phyloP scores from a whole-genome alignment of 2,329 filamentous ascomycete genomes.

The Talaromyces sp. region DNA sequence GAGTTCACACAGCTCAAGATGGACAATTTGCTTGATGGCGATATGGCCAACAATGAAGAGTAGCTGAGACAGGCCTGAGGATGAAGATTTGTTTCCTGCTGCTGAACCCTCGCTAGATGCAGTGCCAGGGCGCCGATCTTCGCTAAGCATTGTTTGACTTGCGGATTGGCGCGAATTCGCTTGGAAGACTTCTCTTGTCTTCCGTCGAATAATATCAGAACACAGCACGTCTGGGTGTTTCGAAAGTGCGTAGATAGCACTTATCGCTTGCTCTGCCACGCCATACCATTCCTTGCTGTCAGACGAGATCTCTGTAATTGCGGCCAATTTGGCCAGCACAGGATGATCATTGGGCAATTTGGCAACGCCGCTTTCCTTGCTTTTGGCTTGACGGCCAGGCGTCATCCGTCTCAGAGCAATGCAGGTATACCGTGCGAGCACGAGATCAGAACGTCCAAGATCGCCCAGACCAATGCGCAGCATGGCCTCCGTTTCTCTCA shows the following conservation, averaged over 20 bases:
- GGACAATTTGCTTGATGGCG: conserved; percentile 97
- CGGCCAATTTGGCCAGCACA: conserved; percentile 71
- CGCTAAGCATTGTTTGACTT: conserved; percentile 24
- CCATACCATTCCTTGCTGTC: conserved; percentile 94
- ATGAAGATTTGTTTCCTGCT: conserved; percentile 58
- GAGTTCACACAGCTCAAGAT: conserved; percentile 92
- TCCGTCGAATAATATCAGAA: conserved; percentile 81
- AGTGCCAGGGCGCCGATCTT: conserved; percentile 32
- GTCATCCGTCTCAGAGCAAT: conserved; percentile 89
- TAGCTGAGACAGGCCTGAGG: conserved; percentile 77
- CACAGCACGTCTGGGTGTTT: conserved; percentile 92
- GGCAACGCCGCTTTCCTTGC: conserved; percentile 58
- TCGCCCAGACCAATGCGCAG: conserved; percentile 79
- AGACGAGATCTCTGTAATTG: conserved; percentile 77
- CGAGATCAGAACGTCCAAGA: conserved; percentile 74
- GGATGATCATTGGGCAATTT: conserved; percentile 89
- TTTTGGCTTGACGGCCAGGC: conserved; percentile 74
- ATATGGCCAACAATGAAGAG: conserved; percentile 94
- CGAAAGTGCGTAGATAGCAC: conserved; percentile 87
- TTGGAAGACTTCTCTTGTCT: conserved; percentile 76
- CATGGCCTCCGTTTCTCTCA: conserved; percentile 93
- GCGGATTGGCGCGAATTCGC: conserved; percentile 31
- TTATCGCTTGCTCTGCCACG: conserved; percentile 91
- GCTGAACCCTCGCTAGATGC: conserved; percentile 29
- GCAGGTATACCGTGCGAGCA: conserved; percentile 91